phyloP scores from a whole-genome alignment of 306 rosid genomes.

The Hippophae gyantsensis region DNA sequence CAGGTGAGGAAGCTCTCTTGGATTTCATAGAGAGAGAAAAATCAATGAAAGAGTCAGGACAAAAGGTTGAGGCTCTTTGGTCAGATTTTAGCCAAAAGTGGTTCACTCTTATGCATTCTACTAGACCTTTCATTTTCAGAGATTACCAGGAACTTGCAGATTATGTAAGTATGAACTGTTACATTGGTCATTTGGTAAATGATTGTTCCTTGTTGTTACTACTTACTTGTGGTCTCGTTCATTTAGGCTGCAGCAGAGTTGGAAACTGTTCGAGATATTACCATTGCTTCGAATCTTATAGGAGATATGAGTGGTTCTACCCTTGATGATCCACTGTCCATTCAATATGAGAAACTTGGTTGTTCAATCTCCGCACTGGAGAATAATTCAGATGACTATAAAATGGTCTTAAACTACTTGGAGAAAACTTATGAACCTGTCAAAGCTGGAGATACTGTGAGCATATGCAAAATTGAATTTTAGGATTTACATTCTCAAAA shows the following conservation, averaged over 20 bases:
- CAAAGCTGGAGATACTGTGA: conserved; percentile 64
- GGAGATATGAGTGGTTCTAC: conserved; percentile 74
- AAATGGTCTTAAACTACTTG: conserved; percentile 68
- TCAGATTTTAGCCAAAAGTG: conserved; percentile 82
- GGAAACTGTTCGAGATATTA: conserved; percentile 67
- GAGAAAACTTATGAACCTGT: conserved; percentile 67
- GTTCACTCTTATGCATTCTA: conserved; percentile 78
- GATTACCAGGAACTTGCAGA: conserved; percentile 74
- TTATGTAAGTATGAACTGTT: conserved; percentile 35
- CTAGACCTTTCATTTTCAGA: conserved; percentile 68
- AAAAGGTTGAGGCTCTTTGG: conserved; percentile 65
- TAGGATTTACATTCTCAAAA: neutral
- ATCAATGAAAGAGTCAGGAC: conserved; percentile 51
- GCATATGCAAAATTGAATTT: neutral
- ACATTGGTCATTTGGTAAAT: neutral
- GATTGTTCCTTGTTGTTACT: neutral
- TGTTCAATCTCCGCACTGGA: conserved; percentile 53
- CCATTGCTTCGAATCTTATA: conserved; percentile 58
- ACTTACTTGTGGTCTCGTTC: neutral
- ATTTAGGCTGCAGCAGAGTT: conserved; percentile 61
- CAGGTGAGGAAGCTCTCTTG: conserved; percentile 64
- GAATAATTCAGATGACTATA: conserved; percentile 48
- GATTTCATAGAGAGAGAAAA: conserved; percentile 52
- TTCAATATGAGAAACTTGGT: conserved; percentile 47
- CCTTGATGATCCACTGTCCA: conserved; percentile 67